A percentile compares a stretch with the other conserved stretches of the same genome.
These are phyloP conservation scores for Microbotryum scabiosae DNA, from an alignment of 1,284 basidiomycete genomes.

Conservation along the genomic window DNA sequence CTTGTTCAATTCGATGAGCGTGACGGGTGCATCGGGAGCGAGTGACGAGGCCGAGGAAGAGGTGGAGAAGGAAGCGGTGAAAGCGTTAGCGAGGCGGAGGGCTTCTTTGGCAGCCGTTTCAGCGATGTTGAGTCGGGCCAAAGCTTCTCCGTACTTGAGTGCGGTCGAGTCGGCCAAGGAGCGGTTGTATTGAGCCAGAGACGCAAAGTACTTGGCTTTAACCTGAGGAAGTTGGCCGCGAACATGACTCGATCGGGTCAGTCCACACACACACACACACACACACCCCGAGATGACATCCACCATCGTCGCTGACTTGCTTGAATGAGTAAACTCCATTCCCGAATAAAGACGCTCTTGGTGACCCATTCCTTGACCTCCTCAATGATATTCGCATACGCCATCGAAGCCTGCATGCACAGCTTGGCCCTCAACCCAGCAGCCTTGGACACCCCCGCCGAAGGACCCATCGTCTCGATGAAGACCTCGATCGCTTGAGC, in stretches of 20 bases:
- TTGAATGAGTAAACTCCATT: constrained; percentile 81
- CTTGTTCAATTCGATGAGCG: constrained; percentile 73
- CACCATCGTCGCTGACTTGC: constrained; percentile 42
- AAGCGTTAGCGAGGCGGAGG: constrained; percentile 57
- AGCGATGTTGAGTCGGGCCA: constrained; percentile 71
- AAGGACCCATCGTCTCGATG: constrained; percentile 71
- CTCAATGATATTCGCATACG: constrained; percentile 72
- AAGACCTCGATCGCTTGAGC: constrained; percentile 96
- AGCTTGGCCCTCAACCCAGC: constrained; percentile 73
- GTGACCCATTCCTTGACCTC: constrained; percentile 93
- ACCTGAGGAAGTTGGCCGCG: constrained; percentile 46
- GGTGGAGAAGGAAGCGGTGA: constrained; percentile 56
- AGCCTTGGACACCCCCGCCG: constrained; percentile 72
- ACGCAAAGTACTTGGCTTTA: constrained; percentile 82
- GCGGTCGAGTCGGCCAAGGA: constrained; percentile 66
- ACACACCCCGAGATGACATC: not conserved
- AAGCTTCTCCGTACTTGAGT: constrained; percentile 74
- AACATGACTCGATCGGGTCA: not conserved
- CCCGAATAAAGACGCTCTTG: constrained; percentile 90
- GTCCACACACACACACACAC: no score
- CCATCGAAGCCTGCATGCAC: constrained; percentile 67
- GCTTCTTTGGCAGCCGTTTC: constrained; percentile 81
- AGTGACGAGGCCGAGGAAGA: constrained; percentile 55
- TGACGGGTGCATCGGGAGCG: constrained; percentile 73
- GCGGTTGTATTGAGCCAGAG: constrained; percentile 79